Conservation (phyloP, 345 rosid species). For the Isatis tinctoria region DNA sequence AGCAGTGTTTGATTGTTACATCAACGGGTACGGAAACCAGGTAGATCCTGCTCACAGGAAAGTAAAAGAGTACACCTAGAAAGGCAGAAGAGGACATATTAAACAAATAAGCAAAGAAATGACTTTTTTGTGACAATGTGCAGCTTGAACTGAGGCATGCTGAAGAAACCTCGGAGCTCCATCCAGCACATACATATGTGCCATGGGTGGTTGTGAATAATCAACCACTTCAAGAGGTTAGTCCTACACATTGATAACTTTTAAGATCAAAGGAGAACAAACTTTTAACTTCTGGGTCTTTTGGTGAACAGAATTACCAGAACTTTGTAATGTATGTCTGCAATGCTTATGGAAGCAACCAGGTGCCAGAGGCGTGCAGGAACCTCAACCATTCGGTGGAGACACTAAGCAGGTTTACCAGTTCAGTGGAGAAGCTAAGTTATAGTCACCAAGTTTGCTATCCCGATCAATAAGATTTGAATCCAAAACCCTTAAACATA, state of each 20-base stretch:
- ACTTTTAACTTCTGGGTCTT: background rate
- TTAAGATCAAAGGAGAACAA: background rate
- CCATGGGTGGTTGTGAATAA: constrained; percentile 68
- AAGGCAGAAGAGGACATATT: background rate
- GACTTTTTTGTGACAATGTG: background rate
- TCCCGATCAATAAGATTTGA: background rate
- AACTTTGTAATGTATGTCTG: constrained; percentile 50
- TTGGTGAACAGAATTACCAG: constrained; percentile 44
- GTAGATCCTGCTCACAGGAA: constrained; percentile 27
- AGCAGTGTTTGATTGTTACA: constrained; percentile 48
- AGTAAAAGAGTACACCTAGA: background rate
- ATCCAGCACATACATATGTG: constrained; percentile 58
- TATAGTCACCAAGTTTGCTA: constrained; percentile 26
- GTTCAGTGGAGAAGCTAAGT: constrained; percentile 22
- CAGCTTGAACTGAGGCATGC: constrained; percentile 55
- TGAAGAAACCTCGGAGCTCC: constrained; percentile 46
- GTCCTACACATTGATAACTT: background rate
- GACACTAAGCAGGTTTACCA: constrained; percentile 14
- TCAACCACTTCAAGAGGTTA: constrained; percentile 53
- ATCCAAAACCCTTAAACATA: background rate
- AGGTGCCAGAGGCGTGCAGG: constrained; percentile 49
- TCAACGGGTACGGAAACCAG: constrained; percentile 45
- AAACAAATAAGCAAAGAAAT: background rate
- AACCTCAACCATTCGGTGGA: constrained; percentile 12
- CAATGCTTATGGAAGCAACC: constrained; percentile 48